These are phyloP conservation scores for Rhodomyrtus psidioides DNA, from an alignment of 441 rosid species.

Conservation along the genomic window DNA sequence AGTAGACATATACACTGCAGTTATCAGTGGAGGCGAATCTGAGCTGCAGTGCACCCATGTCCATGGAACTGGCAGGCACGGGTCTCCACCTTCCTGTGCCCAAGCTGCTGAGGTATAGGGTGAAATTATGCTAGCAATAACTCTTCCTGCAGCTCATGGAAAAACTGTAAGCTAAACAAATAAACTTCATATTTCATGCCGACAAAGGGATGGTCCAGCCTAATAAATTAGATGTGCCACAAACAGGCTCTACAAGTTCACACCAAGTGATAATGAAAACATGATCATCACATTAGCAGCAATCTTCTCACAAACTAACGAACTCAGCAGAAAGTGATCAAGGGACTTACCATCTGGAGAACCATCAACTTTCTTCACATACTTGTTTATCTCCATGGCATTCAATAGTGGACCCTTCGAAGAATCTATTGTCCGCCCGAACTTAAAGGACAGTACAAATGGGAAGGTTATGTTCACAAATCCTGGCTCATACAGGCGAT, in stretches of 20 bases:
- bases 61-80: constrained; percentile 95
- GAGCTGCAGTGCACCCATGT: constrained; percentile 82
- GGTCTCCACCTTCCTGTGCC: constrained; percentile 98
- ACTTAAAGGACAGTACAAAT: constrained; percentile 71
- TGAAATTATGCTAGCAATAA: constrained; percentile 39
- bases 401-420: constrained; percentile 85
- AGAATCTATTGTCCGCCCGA: constrained; percentile 80
- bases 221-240: background rate
- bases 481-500: constrained; percentile 85
- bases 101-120: constrained; percentile 53
- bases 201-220: background rate
- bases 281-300: background rate
- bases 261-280: background rate
- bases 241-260: background rate
- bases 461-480: constrained; percentile 68
- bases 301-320: background rate
- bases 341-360: constrained; percentile 61
- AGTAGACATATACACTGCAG: constrained; percentile 43
- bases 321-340: background rate
- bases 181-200: background rate
- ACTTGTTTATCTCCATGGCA: constrained; percentile 85
- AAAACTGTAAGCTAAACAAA: background rate
- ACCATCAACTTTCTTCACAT: constrained; percentile 67
- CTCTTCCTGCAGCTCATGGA: constrained; percentile 42
- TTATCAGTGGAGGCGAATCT: constrained; percentile 52